These are phyloP conservation scores for Immersiporthe knoxdaviesiana DNA, from an alignment of 2,329 filamentous ascomycete genomes.

Conservation along the genomic window DNA sequence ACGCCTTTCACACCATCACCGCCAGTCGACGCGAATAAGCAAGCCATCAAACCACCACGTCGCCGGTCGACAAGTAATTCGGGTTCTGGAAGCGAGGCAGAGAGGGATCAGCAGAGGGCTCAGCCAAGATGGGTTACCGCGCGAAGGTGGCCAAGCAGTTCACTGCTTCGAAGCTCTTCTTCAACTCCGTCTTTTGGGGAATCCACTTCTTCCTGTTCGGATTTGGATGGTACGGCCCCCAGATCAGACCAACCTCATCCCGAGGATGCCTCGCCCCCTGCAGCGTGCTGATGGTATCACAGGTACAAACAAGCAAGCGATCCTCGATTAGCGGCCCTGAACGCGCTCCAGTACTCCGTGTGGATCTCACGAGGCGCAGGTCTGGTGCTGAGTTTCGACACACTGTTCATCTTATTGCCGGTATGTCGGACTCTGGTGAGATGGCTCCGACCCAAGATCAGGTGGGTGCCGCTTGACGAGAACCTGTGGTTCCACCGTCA, in stretches of 20 bases:
- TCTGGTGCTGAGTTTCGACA: conserved; percentile 81
- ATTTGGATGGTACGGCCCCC: conserved; percentile 73
- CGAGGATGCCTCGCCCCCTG: not conserved
- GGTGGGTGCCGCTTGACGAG: conserved; percentile 92
- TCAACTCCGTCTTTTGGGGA: conserved; percentile 81
- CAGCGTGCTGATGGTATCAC: conserved; percentile 33
- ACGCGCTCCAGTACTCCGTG: conserved; percentile 82
- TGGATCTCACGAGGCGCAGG: conserved; percentile 96
- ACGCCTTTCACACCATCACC: conserved; percentile 25
- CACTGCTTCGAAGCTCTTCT: conserved; percentile 71
- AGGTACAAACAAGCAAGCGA: conserved; percentile 82
- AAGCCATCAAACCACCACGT: conserved; percentile 40
- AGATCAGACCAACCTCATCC: not conserved
- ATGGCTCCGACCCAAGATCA: conserved; percentile 81
- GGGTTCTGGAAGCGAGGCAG: conserved; percentile 36
- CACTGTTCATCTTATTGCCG: conserved; percentile 84
- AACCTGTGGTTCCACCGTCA: conserved; percentile 97
- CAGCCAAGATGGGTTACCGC: conserved; percentile 45
- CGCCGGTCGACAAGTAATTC: conserved; percentile 60
- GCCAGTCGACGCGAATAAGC: conserved; percentile 25
- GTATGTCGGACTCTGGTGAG: conserved; percentile 92
- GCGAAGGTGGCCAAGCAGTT: conserved; percentile 65
- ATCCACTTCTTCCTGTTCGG: conserved; percentile 80
- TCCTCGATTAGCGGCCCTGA: conserved; percentile 72
- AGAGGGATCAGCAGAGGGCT: conserved; percentile 30